Conservation (phyloP, 2,329 filamentous ascomycete genomes). For the Endoconidiophora polonica region DNA sequence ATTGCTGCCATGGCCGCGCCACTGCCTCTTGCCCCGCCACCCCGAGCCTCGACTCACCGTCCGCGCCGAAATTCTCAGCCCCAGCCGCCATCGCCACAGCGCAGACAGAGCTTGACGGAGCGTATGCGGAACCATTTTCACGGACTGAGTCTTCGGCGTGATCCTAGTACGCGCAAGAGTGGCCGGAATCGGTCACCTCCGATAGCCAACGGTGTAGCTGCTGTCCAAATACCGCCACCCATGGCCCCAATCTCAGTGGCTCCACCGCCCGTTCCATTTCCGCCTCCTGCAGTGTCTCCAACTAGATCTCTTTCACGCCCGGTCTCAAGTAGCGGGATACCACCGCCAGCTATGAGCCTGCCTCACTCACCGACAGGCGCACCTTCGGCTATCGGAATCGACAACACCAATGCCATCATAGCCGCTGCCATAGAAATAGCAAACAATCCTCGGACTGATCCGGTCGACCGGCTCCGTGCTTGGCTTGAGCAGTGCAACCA, state of each 20-base stretch:
- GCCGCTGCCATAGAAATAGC: constrained; percentile 13
- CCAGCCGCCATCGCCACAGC: constrained; percentile 7
- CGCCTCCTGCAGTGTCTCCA: constrained; percentile 2
- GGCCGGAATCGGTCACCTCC: constrained; percentile 9
- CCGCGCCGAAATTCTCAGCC: constrained; percentile 9
- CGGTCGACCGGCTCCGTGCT: constrained; percentile 24
- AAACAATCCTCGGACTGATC: constrained; percentile 19
- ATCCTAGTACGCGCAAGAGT: constrained; percentile 7
- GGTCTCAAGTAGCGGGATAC: constrained; percentile 1
- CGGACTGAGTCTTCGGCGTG: constrained; percentile 3
- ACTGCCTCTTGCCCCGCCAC: neutral
- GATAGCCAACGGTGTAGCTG: neutral
- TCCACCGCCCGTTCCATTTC: constrained; percentile 6
- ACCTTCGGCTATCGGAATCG: constrained; percentile 17
- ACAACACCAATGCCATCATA: constrained; percentile 4
- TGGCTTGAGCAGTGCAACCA: constrained; percentile 28
- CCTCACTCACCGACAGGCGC: constrained; percentile 20
- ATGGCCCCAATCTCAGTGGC: neutral
- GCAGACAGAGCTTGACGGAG: constrained; percentile 10
- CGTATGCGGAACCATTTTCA: constrained; percentile 6
- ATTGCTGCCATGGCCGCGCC: neutral
- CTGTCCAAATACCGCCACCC: neutral
- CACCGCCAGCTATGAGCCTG: neutral
- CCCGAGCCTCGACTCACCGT: neutral
- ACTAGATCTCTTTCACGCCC: constrained; percentile 6